Percentiles rank a stretch among this genome's conserved stretches.
Evolutionary conservation across 2,329 filamentous ascomycete species (phyloP).

Genomic region (Nigrospora oryzae): DNA sequence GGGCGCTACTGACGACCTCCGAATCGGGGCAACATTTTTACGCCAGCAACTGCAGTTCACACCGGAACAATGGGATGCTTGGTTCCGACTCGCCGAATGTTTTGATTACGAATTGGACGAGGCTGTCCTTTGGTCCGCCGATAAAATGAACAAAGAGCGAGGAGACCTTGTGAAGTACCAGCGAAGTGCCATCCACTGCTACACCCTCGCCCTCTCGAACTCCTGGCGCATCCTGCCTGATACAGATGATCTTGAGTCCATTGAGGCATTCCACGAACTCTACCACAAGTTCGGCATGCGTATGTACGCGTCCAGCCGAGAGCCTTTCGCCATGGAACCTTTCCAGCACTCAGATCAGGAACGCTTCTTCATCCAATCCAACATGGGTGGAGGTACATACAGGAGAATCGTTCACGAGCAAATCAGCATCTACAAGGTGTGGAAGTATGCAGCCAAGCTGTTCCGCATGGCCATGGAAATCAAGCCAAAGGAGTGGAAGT

Average conservation of each 20-base stretch:
- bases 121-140: slow-evolving; percentile 77
- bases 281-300: slow-evolving; percentile 55
- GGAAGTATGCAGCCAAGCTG: slow-evolving; percentile 50
- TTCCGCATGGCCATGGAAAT: slow-evolving; percentile 48
- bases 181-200: slow-evolving; percentile 75
- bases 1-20: slow-evolving; percentile 74
- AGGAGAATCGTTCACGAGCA: slow-evolving; percentile 43
- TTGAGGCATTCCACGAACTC: slow-evolving; percentile 46
- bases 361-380: slow-evolving; percentile 44
- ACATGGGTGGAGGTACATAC: slow-evolving; percentile 39
- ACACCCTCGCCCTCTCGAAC: slow-evolving; percentile 51
- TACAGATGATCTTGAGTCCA: slow-evolving; percentile 28
- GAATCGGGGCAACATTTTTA: slow-evolving; percentile 72
- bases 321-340: slow-evolving; percentile 55
- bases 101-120: slow-evolving; percentile 86
- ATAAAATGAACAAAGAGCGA: slow-evolving; percentile 82
- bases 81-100: slow-evolving; percentile 81
- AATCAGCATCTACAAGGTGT: slow-evolving; percentile 52
- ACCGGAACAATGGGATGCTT: slow-evolving; percentile 77
- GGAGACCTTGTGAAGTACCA: slow-evolving; percentile 68
- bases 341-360: slow-evolving; percentile 49
- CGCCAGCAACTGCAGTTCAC: slow-evolving; percentile 77
- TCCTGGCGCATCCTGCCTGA: slow-evolving; percentile 36
- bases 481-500: slow-evolving; percentile 50
- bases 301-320: slow-evolving; percentile 52